A percentile compares a stretch with the other conserved stretches of the same genome.
phyloP scores from a whole-genome alignment of 2,329 filamentous ascomycete genomes.

The Ophiostoma perfectum region DNA sequence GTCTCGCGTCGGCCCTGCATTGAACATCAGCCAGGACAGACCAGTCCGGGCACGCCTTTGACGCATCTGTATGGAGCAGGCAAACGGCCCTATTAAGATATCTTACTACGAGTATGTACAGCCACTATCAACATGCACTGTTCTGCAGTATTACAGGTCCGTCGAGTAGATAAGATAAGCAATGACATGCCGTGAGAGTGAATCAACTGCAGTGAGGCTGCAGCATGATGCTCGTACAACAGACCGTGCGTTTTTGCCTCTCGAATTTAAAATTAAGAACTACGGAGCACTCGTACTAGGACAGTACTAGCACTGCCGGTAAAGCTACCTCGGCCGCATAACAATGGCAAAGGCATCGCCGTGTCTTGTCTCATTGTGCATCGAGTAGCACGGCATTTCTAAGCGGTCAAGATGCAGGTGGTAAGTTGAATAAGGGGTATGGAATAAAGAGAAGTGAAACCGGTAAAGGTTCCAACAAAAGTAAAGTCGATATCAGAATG shows the following conservation, averaged over 20 bases:
- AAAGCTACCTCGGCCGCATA: neutral
- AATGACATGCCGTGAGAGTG: neutral
- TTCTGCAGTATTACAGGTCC: too few species aligned
- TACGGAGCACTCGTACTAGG: neutral
- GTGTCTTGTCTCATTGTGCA: conserved; percentile 1
- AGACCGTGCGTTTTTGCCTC: neutral
- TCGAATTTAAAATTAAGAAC: neutral
- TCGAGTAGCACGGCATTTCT: neutral
- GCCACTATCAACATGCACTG: neutral
- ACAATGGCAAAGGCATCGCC: conserved; percentile 5
- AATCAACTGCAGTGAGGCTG: neutral
- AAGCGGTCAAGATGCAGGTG: neutral
- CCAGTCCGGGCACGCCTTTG: neutral
- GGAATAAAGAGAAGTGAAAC: neutral
- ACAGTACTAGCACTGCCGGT: too few species aligned
- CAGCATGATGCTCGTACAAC: neutral
- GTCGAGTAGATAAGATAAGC: neutral
- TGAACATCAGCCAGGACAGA: conserved; percentile 1
- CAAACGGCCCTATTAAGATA: conserved; percentile 2
- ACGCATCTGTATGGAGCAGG: neutral
- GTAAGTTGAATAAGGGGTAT: neutral
- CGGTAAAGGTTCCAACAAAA: neutral
- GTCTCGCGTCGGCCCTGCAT: conserved; percentile 10
- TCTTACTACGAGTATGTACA: neutral
- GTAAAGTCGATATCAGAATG: neutral